phyloP scores from a whole-genome alignment of 1,284 basidiomycete genomes.

The Ceratobasidium sp. region DNA sequence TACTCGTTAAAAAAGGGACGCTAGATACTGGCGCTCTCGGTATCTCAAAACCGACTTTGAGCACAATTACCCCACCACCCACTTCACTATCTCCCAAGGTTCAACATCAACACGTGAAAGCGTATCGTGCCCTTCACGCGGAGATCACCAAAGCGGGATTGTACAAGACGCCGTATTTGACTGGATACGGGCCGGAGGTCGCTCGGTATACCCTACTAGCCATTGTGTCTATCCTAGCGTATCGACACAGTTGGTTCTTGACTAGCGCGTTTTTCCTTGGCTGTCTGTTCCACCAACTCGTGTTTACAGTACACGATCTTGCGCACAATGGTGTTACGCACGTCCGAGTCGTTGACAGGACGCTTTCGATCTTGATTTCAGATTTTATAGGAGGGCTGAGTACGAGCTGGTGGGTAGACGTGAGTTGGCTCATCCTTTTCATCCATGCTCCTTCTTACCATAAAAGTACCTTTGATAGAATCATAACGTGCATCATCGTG shows the following conservation, averaged over 20 bases:
- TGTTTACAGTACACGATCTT: constrained; percentile 94
- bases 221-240: constrained; percentile 72
- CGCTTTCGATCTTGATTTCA: constrained; percentile 86
- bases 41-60: constrained; percentile 64
- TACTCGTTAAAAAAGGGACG: constrained; percentile 68
- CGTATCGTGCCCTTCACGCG: constrained; percentile 86
- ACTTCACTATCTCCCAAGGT: constrained; percentile 67
- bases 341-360: constrained; percentile 84
- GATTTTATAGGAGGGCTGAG: constrained; percentile 94
- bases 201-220: constrained; percentile 81
- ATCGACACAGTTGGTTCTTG: constrained; percentile 74
- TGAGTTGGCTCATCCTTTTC: constrained; percentile 63
- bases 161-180: constrained; percentile 84
- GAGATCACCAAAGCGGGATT: constrained; percentile 85
- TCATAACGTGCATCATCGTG: constrained; percentile 94
- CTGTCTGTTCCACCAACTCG: constrained; percentile 94
- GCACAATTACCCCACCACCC: constrained; percentile 66
- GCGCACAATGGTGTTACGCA: constrained; percentile 96
- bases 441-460: neutral
- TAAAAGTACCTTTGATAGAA: constrained; percentile 70
- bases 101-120: constrained; percentile 80
- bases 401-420: constrained; percentile 98
- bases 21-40: constrained; percentile 40
- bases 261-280: constrained; percentile 86
- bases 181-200: constrained; percentile 93